Conservation (phyloP, 73 alveolate genomes). For the Paramecium sexaurelia region DNA sequence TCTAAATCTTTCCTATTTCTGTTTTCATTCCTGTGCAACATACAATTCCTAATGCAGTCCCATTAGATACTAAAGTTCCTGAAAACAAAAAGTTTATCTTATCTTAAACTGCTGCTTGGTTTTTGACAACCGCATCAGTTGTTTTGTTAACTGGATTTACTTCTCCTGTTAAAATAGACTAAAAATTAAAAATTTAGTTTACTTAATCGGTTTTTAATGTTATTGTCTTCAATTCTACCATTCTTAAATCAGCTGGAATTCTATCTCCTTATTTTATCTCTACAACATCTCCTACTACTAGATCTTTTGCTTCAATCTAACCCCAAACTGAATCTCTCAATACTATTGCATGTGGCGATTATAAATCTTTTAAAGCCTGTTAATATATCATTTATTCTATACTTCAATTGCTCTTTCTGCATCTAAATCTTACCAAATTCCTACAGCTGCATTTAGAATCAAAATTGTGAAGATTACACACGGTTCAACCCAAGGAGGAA, state of each 20-base stretch:
- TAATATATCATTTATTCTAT: background rate
- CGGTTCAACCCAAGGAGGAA: conserved; percentile 92
- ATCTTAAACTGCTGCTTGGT: conserved; percentile 54
- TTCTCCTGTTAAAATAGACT: conserved; percentile 54
- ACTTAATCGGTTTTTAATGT: conserved; percentile 65
- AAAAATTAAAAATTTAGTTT: background rate
- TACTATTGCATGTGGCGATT: conserved; percentile 82
- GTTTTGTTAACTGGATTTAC: conserved; percentile 36
- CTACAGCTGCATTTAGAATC: conserved; percentile 91
- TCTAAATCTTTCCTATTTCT: conserved; percentile 94
- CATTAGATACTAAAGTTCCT: conserved; percentile 86
- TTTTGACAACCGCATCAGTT: conserved; percentile 26
- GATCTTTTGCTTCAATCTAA: conserved; percentile 79
- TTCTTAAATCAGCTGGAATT: conserved; percentile 96
- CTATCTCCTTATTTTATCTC: conserved; percentile 87
- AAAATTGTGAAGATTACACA: conserved; percentile 93
- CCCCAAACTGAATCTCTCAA: conserved; percentile 87
- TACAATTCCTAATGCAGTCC: conserved; percentile 90
- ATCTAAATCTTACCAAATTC: conserved; percentile 95
- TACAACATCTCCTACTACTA: conserved; percentile 96
- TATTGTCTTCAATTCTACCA: conserved; percentile 62
- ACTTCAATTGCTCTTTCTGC: conserved; percentile 96
- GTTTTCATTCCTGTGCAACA: conserved; percentile 94
- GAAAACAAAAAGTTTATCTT: conserved; percentile 78
- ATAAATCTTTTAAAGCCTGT: conserved; percentile 86